Percentiles rank a stretch among this genome's conserved stretches.
Conservation (phyloP, 2,329 filamentous ascomycete species). For the Pseudogymnoascus verrucosus region DNA sequence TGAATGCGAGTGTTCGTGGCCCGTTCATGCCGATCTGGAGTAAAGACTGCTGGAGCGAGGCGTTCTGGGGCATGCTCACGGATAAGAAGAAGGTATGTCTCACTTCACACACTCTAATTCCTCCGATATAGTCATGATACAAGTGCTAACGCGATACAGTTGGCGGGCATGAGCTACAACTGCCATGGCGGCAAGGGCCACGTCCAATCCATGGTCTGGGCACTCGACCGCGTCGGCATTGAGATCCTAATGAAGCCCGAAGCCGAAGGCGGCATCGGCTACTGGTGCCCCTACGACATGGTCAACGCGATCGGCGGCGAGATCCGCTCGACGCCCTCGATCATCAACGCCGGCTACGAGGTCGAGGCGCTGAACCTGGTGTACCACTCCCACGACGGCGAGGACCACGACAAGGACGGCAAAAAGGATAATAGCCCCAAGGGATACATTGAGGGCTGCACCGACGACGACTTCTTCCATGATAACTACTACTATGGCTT, state of each 20-base stretch:
- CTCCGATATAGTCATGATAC: background rate
- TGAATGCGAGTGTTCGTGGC: slow-evolving; percentile 10
- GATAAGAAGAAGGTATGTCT: slow-evolving; percentile 14
- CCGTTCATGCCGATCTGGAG: slow-evolving; percentile 11
- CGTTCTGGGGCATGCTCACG: slow-evolving; percentile 3
- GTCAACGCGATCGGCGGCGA: slow-evolving; percentile 1
- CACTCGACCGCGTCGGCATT: slow-evolving; percentile 26
- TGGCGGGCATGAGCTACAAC: slow-evolving; percentile 24
- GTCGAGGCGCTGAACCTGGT: slow-evolving; percentile 5
- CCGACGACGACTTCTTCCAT: slow-evolving; percentile 22
- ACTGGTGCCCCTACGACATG: slow-evolving; percentile 9
- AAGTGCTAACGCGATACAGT: background rate
- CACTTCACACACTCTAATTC: background rate
- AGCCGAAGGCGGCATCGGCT: slow-evolving; percentile 1
- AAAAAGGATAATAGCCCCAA: slow-evolving; percentile 6
- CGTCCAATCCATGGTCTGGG: slow-evolving; percentile 9
- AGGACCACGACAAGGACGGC: slow-evolving; percentile 4
- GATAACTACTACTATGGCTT: slow-evolving; percentile 28
- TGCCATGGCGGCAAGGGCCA: slow-evolving; percentile 8
- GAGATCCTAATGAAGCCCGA: slow-evolving; percentile 28
- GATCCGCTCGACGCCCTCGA: background rate
- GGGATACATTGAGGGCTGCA: slow-evolving; percentile 21
- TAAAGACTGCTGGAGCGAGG: slow-evolving; percentile 10
- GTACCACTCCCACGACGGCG: slow-evolving; percentile 8
- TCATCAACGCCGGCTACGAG: background rate